Conservation (phyloP, 2,329 filamentous ascomycete genomes). For the Aspergillus nomiae region DNA sequence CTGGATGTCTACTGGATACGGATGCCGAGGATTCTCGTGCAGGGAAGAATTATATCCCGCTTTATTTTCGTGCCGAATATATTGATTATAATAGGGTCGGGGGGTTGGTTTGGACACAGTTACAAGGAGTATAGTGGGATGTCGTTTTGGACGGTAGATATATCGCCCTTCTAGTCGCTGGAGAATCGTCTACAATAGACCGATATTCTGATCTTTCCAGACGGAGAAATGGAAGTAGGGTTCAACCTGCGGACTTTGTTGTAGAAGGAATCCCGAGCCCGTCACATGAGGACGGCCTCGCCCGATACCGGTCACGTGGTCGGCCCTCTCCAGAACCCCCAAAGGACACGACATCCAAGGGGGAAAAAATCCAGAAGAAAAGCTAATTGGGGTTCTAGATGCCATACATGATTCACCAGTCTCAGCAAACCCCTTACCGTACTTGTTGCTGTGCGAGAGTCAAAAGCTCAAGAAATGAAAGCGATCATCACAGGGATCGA, state of each 20-base stretch:
- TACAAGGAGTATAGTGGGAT: not conserved
- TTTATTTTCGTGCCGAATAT: not conserved
- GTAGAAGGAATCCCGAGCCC: not conserved
- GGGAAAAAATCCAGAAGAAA: not conserved
- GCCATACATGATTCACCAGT: not conserved
- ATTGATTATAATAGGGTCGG: not conserved
- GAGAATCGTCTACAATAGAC: not conserved
- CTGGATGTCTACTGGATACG: not conserved
- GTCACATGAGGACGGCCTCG: not conserved
- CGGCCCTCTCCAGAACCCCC: not conserved
- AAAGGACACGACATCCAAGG: not conserved
- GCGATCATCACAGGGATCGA: conserved; percentile 14
- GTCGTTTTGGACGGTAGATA: not conserved
- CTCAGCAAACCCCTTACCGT: not conserved
- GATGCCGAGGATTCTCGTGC: conserved; percentile 3
- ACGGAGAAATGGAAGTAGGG: not conserved
- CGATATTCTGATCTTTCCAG: not conserved
- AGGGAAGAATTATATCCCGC: conserved; percentile 7
- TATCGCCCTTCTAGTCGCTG: not conserved
- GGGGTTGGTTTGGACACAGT: not conserved
- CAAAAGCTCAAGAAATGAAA: not conserved
- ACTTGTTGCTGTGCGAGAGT: not conserved
- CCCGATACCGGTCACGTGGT: not conserved
- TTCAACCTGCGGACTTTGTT: not conserved
- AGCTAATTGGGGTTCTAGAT: not conserved